A percentile compares a stretch with the other conserved stretches of the same genome.
These are phyloP conservation scores for Magnusiomyces tetraspermus DNA, from an alignment of 1,139 yeast genomes.

Conservation along the genomic window DNA sequence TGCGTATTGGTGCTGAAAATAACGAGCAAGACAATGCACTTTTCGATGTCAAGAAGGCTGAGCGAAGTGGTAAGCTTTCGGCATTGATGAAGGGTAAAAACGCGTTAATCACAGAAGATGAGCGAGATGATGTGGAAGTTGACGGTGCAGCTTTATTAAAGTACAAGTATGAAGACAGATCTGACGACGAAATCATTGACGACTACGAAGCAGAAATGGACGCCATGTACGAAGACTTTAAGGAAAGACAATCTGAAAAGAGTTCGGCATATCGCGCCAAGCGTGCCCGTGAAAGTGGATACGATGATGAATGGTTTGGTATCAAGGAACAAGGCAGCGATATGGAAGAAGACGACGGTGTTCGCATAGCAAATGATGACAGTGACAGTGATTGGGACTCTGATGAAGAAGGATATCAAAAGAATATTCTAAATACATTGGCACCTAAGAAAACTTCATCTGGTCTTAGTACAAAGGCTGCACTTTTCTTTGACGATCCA, in stretches of 20 bases:
- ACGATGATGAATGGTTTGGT: conserved; percentile 67
- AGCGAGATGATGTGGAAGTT: conserved; percentile 37
- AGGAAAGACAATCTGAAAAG: conserved; percentile 63
- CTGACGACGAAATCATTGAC: conserved; percentile 54
- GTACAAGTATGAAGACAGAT: conserved; percentile 30
- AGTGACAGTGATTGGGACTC: conserved; percentile 29
- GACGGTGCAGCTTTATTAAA: conserved; percentile 34
- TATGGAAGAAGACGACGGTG: conserved; percentile 27
- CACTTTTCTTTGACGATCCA: conserved; percentile 67
- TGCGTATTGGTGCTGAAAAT: conserved; percentile 89
- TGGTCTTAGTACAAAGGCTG: conserved; percentile 61
- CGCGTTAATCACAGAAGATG: conserved; percentile 51
- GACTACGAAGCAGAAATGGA: conserved; percentile 74
- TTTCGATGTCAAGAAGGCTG: conserved; percentile 74
- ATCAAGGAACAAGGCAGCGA: conserved; percentile 39
- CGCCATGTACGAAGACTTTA: conserved; percentile 67
- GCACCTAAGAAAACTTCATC: conserved; percentile 40
- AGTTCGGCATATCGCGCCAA: conserved; percentile 77
- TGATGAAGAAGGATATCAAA: conserved; percentile 68
- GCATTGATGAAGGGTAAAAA: conserved; percentile 73
- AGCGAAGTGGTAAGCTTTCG: conserved; percentile 71
- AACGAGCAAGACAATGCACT: conserved; percentile 77
- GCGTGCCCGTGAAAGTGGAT: conserved; percentile 63
- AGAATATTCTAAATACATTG: conserved; percentile 49
- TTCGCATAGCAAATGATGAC: conserved; percentile 17